Evolutionary conservation across 805 yeast genomes (phyloP), one percentile per base, ranked within the genome.

Genomic region (Monosporozyma yasuniensis): DNA sequence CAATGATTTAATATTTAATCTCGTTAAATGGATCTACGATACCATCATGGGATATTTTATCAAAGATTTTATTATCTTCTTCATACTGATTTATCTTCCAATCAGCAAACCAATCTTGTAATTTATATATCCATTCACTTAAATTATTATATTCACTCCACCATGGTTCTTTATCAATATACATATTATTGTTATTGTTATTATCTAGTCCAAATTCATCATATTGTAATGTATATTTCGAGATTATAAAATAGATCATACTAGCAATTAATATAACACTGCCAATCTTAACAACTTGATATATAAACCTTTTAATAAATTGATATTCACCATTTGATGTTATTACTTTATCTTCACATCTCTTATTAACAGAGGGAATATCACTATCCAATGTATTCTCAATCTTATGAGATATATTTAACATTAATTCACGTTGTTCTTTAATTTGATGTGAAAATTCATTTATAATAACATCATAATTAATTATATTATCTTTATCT

Each of bases 381-480:
- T 25, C 27, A 25, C 8, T 8, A 4, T 25, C 8, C 22, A 39
- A 39, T 21, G 16, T 28, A 19, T 18, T 45, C 18, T 50, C 47
- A 21, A 53, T 42, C 41, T 52, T 62, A n/a, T 54, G 56, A 41
- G 55, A 54, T 14, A 63, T 48, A 5, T 53, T 47, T n/a, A 49
- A 44, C 18, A 65, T 64, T 16, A 59, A 47, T 16, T 57, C 51
- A 21, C 57, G 47, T 53, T 65, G 69, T 38, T 63, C 67, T 30
- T 50, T 54, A 21, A 64, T 44, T 46, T 62, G 65, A 46, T 61
- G 56, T 42, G 49, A 61, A 41, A 64, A 56, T 50, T 64, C 68
- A 16, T 56, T 54, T 7, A 64, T 57, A 16, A 63, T 56, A 41
- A 62, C 63, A 38, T 63, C 65, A 49, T 61, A 61, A 28, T 35